Evolutionary conservation across 179 eudicot genomes (phyloP), one percentile per base, ranked within the genome.

Genomic region (Carnegiea gigantea): DNA sequence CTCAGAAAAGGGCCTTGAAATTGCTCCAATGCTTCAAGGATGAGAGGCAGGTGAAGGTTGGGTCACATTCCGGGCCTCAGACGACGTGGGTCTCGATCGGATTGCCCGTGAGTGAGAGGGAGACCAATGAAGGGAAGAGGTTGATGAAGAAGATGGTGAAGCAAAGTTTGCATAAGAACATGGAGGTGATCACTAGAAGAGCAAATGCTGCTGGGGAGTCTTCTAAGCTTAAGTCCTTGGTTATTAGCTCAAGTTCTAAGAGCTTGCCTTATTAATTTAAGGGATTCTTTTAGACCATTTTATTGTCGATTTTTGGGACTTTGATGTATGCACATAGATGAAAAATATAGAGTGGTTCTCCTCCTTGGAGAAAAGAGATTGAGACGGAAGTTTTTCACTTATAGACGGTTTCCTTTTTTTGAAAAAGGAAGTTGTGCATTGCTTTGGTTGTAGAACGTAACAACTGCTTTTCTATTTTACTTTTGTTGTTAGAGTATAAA

Each of bases 241-340:
- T 91, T 53, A 73, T 92, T 67, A 91, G 97, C 79, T 90, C 95
- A n/a, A 95, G 99, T 78, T 95, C 99, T 75, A 95, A 95, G 91
- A 95, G 99, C 80, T 88, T 95, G 88, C 99, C 99, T 72, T 95
- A 92, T 65, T 93, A 78, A 81, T 28, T 62, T 33, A 8, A n/a
- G 43, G 70, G 33, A 43, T 54, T 75, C 26, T 62, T 60, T 53
- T 30, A 5, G 20, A 70, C 12, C 17, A 24, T 53, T 40, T 76
- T 60, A 23, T 11, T 51, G 70, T 67, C 13, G 21, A 21, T 9
- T 75, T 43, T n/a, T 62, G 13, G n/a, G 28, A 70, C n/a, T 70
- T 70, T 79, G 33, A 77, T 28, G 43, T 72, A 33, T 81, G 83
- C 83, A 84, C 81, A 81, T 84, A 77, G 40, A 33, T 54, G 71